Conservation (phyloP, 805 yeast species). For the Scheffersomyces lignosus region DNA sequence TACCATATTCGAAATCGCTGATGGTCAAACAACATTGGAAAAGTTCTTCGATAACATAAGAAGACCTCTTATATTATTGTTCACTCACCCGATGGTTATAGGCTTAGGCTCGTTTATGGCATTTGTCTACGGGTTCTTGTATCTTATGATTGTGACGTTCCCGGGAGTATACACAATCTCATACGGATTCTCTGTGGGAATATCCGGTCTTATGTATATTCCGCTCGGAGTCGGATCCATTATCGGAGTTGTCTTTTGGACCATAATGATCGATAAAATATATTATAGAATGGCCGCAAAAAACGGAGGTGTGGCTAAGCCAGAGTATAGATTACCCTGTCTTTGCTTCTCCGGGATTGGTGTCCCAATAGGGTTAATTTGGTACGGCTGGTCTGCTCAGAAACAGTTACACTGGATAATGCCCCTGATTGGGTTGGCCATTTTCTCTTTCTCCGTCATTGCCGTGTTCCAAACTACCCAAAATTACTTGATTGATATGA, state of each 20-base stretch:
- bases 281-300: conserved; percentile 22
- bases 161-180: conserved; percentile 29
- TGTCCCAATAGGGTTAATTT: conserved; percentile 36
- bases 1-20: conserved; percentile 37
- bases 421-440: conserved; percentile 36
- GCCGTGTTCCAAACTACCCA: conserved; percentile 40
- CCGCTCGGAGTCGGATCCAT: conserved; percentile 40
- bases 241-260: conserved; percentile 33
- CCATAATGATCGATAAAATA: conserved; percentile 23
- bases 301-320: conserved; percentile 35
- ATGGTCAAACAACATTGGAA: conserved; percentile 22
- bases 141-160: conserved; percentile 40
- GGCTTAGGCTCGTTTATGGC: conserved; percentile 45
- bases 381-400: conserved; percentile 44
- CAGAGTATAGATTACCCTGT: conserved; percentile 40
- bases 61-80: conserved; percentile 33
- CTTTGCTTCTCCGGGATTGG: conserved; percentile 31
- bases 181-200: conserved; percentile 33
- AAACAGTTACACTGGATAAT: conserved; percentile 37
- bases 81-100: conserved; percentile 37
- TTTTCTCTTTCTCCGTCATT: conserved; percentile 37
- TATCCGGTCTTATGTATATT: conserved; percentile 37
- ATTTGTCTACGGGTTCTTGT: conserved; percentile 42
- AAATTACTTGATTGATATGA: conserved; percentile 41
- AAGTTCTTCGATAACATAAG: conserved; percentile 25